Percentiles rank a stretch among this genome's conserved stretches.
phyloP scores from a whole-genome alignment of 768 basidiomycete species.

The Cystofilobasidium ferigula region DNA sequence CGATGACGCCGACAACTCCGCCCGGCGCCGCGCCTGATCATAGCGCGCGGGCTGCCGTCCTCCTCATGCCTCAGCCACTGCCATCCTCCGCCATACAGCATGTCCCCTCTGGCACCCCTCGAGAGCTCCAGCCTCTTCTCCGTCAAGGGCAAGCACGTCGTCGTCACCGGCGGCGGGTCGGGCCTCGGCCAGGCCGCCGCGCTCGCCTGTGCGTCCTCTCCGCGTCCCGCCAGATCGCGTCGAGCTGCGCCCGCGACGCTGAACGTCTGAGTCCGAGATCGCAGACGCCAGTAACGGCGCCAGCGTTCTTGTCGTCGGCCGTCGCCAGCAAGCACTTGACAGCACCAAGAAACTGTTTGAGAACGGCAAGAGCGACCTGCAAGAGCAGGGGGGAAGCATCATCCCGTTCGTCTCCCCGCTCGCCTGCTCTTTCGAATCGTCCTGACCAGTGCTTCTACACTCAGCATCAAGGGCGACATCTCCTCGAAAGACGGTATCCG shows the following conservation, averaged over 20 bases:
- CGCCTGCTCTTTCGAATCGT: no score
- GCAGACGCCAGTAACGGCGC: slow-evolving; percentile 11
- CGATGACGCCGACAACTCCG: no score
- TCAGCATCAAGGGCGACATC: slow-evolving; percentile 8
- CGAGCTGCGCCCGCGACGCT: not conserved
- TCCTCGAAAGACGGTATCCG: not conserved
- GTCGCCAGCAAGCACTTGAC: not conserved
- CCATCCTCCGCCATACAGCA: not conserved
- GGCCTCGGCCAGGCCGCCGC: not conserved
- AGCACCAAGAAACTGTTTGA: not conserved
- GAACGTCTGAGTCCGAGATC: not conserved
- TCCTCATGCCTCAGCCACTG: no score
- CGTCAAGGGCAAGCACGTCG: slow-evolving; percentile 5
- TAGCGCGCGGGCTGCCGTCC: no score
- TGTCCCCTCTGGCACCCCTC: not conserved
- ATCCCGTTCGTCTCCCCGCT: not conserved
- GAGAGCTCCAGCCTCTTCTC: not conserved
- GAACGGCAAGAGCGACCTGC: not conserved
- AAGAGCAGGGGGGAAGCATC: slow-evolving; percentile 1
- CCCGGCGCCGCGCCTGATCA: no score
- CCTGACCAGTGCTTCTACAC: not conserved
- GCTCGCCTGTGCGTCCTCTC: not conserved
- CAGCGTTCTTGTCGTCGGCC: not conserved
- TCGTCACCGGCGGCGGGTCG: slow-evolving; percentile 4
- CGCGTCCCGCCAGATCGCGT: no score